These are phyloP conservation scores for Hypericum androsaemum DNA, from an alignment of 345 rosid genomes.

Conservation along the genomic window DNA sequence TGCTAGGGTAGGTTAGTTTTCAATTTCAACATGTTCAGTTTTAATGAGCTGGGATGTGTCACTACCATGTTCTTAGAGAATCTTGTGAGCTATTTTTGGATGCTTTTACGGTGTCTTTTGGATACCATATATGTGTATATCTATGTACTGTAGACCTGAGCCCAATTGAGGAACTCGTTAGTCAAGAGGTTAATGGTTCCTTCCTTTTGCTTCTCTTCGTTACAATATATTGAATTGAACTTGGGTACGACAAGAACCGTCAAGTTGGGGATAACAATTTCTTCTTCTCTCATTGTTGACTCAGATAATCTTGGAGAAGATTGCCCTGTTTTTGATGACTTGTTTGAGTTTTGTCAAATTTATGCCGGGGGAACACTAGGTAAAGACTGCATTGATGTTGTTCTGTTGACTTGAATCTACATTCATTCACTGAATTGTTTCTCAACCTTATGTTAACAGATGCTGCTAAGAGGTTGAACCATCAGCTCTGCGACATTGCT, in stretches of 20 bases:
- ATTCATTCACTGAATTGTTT: slow-evolving; percentile 5
- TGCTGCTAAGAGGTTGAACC: slow-evolving; percentile 88
- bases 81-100: too few relatives aligned
- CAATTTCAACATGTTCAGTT: too few relatives aligned
- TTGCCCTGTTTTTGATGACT: slow-evolving; percentile 91
- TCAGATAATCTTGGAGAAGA: slow-evolving; percentile 94
- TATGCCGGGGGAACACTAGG: slow-evolving; percentile 99
- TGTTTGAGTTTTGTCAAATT: slow-evolving; percentile 96
- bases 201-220: too few relatives aligned
- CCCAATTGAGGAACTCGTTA: too few relatives aligned
- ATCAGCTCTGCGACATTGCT: slow-evolving; percentile 88
- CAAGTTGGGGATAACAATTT: slow-evolving; percentile 1
- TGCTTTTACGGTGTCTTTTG: too few relatives aligned
- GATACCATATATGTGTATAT: too few relatives aligned
- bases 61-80: too few relatives aligned
- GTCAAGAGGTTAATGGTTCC: too few relatives aligned
- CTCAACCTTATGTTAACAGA: slow-evolving; percentile 26
- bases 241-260: not conserved
- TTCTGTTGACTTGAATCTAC: slow-evolving; percentile 2
- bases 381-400: slow-evolving; percentile 18
- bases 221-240: too few relatives aligned
- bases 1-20: too few relatives aligned
- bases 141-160: too few relatives aligned
- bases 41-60: too few relatives aligned
- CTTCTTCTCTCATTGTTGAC: not conserved